phyloP scores from a whole-genome alignment of 2,329 filamentous ascomycete genomes.

The Ophiostoma montium region DNA sequence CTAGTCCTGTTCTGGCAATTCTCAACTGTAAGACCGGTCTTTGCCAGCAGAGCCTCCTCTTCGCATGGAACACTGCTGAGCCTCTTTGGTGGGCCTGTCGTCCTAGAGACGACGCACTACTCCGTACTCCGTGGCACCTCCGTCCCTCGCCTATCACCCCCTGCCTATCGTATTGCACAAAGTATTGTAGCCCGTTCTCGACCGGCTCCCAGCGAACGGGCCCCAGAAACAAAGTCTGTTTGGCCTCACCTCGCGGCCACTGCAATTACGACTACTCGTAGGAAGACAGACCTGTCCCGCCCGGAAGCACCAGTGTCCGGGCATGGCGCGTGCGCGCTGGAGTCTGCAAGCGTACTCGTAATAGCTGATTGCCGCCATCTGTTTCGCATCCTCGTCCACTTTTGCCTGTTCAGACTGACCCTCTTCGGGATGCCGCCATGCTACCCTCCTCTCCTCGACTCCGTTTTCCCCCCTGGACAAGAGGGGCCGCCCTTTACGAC shows the following conservation, averaged over 20 bases:
- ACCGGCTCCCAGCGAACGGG: neutral
- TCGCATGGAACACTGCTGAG: neutral
- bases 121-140: neutral
- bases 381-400: neutral
- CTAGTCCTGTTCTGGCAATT: neutral
- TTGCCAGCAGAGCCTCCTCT: too few relatives aligned
- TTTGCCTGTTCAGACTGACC: neutral
- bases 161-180: neutral
- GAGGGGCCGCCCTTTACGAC: neutral
- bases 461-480: constrained; percentile 2
- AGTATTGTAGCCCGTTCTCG: neutral
- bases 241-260: constrained; percentile 4
- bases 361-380: neutral
- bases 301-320: constrained; percentile 19
- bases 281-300: neutral
- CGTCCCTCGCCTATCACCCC: neutral
- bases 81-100: neutral
- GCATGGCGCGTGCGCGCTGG: constrained; percentile 11
- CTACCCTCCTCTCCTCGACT: neutral
- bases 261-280: constrained; percentile 1
- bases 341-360: neutral
- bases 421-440: too few relatives aligned
- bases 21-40: neutral
- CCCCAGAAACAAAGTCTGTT: constrained; percentile 4
- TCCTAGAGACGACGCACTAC: neutral